Percentiles rank a stretch among this genome's conserved stretches.
Conservation (phyloP, 2,329 filamentous ascomycete species). For the Monilinia aucupariae region DNA sequence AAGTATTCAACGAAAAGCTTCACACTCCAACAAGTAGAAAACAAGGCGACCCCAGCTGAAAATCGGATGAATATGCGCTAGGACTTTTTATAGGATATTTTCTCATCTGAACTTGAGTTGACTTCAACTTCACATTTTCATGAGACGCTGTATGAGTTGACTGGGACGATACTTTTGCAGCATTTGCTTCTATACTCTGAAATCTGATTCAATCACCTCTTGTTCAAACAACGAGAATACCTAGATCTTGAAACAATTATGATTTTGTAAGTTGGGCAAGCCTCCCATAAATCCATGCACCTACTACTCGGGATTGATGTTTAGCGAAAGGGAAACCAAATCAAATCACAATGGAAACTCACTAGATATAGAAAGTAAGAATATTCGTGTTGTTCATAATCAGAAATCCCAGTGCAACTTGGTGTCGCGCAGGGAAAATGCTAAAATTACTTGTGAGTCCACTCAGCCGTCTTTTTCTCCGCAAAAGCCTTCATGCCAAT, state of each 20-base stretch:
- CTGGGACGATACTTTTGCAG: too few species aligned
- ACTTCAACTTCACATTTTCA: background rate
- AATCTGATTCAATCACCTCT: too few species aligned
- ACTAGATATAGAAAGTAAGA: background rate
- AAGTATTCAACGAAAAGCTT: background rate
- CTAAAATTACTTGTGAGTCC: constrained; percentile 63
- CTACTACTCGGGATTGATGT: background rate
- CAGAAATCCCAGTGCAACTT: background rate
- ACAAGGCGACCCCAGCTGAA: background rate
- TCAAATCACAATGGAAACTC: background rate
- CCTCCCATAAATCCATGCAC: too few species aligned
- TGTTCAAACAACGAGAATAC: too few species aligned
- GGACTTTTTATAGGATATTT: background rate
- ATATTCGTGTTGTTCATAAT: background rate
- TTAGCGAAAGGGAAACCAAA: background rate
- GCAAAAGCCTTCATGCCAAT: constrained; percentile 94
- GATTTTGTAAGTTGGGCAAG: too few species aligned
- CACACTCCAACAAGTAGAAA: background rate
- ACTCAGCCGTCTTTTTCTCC: constrained; percentile 88
- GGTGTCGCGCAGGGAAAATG: background rate
- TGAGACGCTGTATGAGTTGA: too few species aligned
- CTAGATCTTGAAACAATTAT: too few species aligned
- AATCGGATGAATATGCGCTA: background rate
- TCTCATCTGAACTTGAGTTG: background rate
- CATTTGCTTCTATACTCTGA: too few species aligned